Evolutionary conservation across 441 rosid species (phyloP).

Genomic region (Erodium texanum): DNA sequence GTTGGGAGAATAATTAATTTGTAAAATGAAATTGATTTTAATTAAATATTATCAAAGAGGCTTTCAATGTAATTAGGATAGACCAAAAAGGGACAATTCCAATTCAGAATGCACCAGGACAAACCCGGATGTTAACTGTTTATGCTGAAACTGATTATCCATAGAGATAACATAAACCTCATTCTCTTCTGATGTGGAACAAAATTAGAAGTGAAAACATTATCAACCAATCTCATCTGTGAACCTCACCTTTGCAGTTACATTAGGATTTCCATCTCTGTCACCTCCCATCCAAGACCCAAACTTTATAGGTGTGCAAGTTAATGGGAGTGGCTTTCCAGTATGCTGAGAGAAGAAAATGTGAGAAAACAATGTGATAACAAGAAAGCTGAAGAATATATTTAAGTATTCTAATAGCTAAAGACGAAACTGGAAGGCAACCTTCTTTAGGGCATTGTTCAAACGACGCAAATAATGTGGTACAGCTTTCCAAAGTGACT

Average conservation of each 20-base stretch:
- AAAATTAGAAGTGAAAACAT: not conserved
- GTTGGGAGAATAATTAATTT: not conserved
- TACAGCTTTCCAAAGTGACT: constrained; percentile 91
- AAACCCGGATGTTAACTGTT: too few relatives aligned
- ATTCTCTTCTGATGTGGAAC: too few relatives aligned
- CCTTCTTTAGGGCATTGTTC: constrained; percentile 89
- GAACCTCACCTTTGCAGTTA: constrained; percentile 69
- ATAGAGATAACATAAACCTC: too few relatives aligned
- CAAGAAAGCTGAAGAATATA: not conserved
- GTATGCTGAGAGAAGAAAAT: constrained; percentile 43
- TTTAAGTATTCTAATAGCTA: not conserved
- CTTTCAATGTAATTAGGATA: too few relatives aligned
- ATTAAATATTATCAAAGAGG: not conserved
- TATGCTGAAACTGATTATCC: too few relatives aligned
- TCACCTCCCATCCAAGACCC: constrained; percentile 99
- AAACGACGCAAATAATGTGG: constrained; percentile 96
- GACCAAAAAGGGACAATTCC: too few relatives aligned
- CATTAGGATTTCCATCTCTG: constrained; percentile 97
- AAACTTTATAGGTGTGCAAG: constrained; percentile 85
- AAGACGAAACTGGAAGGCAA: constrained; percentile 8
- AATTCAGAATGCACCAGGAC: too few relatives aligned
- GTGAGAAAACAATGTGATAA: constrained; percentile 12
- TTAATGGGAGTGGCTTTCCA: constrained; percentile 80
- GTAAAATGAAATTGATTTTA: not conserved
- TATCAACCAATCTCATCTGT: not conserved